Conservation (phyloP, 306 rosid genomes). For the Lablab purpureus region DNA sequence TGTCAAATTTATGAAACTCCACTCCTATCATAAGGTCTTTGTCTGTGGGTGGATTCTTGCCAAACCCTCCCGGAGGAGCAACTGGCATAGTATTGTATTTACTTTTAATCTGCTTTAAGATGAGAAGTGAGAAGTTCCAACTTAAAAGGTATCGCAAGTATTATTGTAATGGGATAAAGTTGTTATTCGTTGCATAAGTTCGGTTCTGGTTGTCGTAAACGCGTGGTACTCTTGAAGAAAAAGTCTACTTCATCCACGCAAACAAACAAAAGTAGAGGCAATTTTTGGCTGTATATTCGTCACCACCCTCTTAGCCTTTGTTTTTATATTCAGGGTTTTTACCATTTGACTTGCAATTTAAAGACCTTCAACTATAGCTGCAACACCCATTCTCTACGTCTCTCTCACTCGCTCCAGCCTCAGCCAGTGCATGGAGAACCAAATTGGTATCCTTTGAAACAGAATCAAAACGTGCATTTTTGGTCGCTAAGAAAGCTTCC, state of each 20-base stretch:
- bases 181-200: conserved; percentile 39
- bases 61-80: conserved; percentile 15
- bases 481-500: conserved; percentile 22
- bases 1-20: conserved; percentile 9
- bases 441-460: background rate
- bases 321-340: background rate
- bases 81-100: conserved; percentile 8
- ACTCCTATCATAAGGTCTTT: background rate
- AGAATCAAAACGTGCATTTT: conserved; percentile 9
- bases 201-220: conserved; percentile 33
- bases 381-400: conserved; percentile 48
- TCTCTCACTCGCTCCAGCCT: conserved; percentile 22
- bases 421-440: conserved; percentile 11
- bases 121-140: conserved; percentile 13
- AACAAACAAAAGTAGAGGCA: conserved; percentile 36
- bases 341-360: conserved; percentile 35
- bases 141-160: conserved; percentile 34
- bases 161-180: conserved; percentile 38
- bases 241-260: conserved; percentile 27
- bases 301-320: background rate
- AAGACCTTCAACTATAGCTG: conserved; percentile 17
- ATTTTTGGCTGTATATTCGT: conserved; percentile 37
- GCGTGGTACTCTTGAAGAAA: conserved; percentile 40
- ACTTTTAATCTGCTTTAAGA: conserved; percentile 34
- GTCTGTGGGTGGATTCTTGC: conserved; percentile 36